A percentile compares a stretch with the other conserved stretches of the same genome.
These are phyloP conservation scores for Suhomyces canberraensis DNA, from an alignment of 805 yeast genomes.

Conservation along the genomic window DNA sequence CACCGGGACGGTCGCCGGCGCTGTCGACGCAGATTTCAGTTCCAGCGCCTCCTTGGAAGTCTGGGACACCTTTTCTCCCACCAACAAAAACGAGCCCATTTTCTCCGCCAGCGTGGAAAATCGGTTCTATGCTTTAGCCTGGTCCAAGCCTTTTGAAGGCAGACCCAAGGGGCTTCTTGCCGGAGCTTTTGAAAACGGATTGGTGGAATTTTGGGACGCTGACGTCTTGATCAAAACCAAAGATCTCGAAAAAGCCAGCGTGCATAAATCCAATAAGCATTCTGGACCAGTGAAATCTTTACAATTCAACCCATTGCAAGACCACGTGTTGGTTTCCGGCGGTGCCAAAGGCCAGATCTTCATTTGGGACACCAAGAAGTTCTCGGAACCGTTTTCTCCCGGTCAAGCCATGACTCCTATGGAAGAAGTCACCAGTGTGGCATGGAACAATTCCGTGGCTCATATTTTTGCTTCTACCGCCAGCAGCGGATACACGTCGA, in stretches of 20 bases:
- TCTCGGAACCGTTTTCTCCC: conserved; percentile 60
- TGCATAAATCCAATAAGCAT: conserved; percentile 57
- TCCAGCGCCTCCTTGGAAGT: conserved; percentile 75
- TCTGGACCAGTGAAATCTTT: conserved; percentile 67
- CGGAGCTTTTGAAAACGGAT: conserved; percentile 86
- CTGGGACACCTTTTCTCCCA: conserved; percentile 59
- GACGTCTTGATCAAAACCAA: conserved; percentile 43
- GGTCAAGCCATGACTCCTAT: conserved; percentile 75
- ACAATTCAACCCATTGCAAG: conserved; percentile 72
- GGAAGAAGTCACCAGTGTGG: conserved; percentile 74
- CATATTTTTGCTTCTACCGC: conserved; percentile 89
- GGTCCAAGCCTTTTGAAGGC: conserved; percentile 61
- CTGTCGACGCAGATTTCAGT: conserved; percentile 84
- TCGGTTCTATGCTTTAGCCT: conserved; percentile 72
- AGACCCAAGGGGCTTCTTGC: conserved; percentile 61
- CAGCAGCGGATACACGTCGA: conserved; percentile 77
- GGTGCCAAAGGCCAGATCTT: conserved; percentile 86
- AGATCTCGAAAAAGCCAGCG: conserved; percentile 40
- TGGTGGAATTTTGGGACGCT: conserved; percentile 75
- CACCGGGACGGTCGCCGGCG: conserved; percentile 94
- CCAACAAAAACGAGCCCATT: conserved; percentile 29
- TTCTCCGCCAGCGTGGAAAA: conserved; percentile 34
- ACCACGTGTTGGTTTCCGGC: conserved; percentile 75
- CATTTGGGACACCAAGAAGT: conserved; percentile 81
- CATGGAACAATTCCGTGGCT: conserved; percentile 83